Percentiles rank a stretch among this genome's conserved stretches.
phyloP scores from a whole-genome alignment of 768 basidiomycete species.

The Tubosaeta brunneosetosa region DNA sequence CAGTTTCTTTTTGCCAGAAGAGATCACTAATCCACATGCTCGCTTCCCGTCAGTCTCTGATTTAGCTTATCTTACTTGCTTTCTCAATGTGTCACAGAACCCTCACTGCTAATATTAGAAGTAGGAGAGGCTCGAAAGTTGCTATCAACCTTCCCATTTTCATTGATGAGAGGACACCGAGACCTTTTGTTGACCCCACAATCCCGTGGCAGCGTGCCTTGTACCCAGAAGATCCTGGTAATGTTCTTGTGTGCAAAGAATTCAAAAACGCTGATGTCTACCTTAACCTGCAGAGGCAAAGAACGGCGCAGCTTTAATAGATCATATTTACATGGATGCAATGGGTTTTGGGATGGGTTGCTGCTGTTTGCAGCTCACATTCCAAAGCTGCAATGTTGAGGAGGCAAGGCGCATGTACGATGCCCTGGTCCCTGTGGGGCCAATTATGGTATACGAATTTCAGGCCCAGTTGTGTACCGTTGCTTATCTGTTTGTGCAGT shows the following conservation, averaged over 20 bases:
- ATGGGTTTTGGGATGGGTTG: constrained; percentile 99
- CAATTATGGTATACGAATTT: constrained; percentile 71
- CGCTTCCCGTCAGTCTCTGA: constrained; percentile 84
- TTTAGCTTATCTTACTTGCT: constrained; percentile 1
- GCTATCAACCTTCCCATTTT: constrained; percentile 93
- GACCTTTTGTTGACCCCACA: constrained; percentile 89
- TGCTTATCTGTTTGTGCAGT: constrained; percentile 42
- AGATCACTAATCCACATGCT: constrained; percentile 95
- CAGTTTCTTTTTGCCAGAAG: constrained; percentile 90
- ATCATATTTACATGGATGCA: constrained; percentile 97
- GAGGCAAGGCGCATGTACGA: constrained; percentile 95
- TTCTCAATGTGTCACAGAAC: constrained; percentile 52
- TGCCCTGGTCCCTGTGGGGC: constrained; percentile 90
- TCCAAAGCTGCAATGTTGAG: constrained; percentile 91
- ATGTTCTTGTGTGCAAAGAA: constrained; percentile 18
- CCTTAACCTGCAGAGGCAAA: constrained; percentile 61
- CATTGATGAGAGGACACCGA: constrained; percentile 81
- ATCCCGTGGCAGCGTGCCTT: constrained; percentile 82
- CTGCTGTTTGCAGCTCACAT: constrained; percentile 94
- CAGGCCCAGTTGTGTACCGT: not conserved
- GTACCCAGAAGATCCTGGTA: constrained; percentile 83
- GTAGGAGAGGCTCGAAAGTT: constrained; percentile 87
- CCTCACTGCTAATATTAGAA: constrained; percentile 93
- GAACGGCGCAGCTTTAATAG: constrained; percentile 77
- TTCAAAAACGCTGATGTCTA: constrained; percentile 8